These are phyloP conservation scores for Trichosporon asahii DNA, from an alignment of 1,284 basidiomycete genomes.

Conservation along the genomic window DNA sequence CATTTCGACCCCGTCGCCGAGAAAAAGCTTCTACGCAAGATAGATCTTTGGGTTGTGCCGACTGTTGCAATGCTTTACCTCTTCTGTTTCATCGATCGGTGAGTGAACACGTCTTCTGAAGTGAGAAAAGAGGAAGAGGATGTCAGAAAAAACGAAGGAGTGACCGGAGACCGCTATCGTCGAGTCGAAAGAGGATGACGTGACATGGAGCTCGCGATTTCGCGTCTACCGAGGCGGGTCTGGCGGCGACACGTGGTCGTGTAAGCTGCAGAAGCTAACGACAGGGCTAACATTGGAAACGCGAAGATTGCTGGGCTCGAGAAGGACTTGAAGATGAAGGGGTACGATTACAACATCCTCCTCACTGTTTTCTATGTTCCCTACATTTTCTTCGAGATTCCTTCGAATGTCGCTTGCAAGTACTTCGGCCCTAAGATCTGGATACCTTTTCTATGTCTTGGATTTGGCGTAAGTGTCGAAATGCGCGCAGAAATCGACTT, in stretches of 20 bases:
- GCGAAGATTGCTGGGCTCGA: conserved; percentile 28
- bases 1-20: conserved; percentile 24
- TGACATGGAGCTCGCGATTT: too few species aligned
- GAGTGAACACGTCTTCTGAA: too few species aligned
- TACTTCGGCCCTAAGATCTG: conserved; percentile 24
- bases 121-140: too few species aligned
- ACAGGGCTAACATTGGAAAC: conserved; percentile 26
- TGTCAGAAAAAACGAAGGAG: too few species aligned
- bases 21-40: conserved; percentile 26
- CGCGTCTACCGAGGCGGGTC: too few species aligned
- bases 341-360: conserved; percentile 28
- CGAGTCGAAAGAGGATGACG: too few species aligned
- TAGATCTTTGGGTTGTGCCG: conserved; percentile 27
- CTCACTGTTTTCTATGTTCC: conserved; percentile 26
- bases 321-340: conserved; percentile 22
- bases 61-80: conserved; percentile 25
- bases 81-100: conserved; percentile 23
- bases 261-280: too few species aligned
- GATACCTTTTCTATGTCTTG: conserved; percentile 28
- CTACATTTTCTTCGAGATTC: conserved; percentile 34
- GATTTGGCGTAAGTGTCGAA: conserved; percentile 24
- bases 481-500: background rate
- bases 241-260: too few species aligned
- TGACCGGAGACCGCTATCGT: too few species aligned
- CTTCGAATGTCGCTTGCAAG: conserved; percentile 25